A percentile compares a stretch with the other conserved stretches of the same genome.
These are phyloP conservation scores for Chaetoscypha palmicola DNA, from an alignment of 2,329 filamentous ascomycete species.

Conservation along the genomic window DNA sequence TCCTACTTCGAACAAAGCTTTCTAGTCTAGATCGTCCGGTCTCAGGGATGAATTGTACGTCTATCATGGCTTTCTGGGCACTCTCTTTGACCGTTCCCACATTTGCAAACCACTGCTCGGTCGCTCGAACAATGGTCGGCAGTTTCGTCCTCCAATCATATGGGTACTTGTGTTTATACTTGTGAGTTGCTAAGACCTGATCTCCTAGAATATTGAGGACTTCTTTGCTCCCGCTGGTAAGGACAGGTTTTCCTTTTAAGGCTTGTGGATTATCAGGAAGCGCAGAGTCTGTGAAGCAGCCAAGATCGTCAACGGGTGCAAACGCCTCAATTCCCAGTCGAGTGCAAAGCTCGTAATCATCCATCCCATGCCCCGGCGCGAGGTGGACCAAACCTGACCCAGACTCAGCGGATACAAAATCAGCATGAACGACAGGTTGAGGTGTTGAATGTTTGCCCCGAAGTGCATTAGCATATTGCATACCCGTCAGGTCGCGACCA, in stretches of 20 bases:
- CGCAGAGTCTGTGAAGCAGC: constrained; percentile 72
- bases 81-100: constrained; percentile 73
- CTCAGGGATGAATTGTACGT: constrained; percentile 73
- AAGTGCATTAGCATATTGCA: constrained; percentile 66
- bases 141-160: constrained; percentile 97
- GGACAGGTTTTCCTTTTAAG: constrained; percentile 66
- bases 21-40: constrained; percentile 67
- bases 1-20: constrained; percentile 80
- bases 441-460: constrained; percentile 47
- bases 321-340: constrained; percentile 63
- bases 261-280: constrained; percentile 61
- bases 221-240: constrained; percentile 59
- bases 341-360: constrained; percentile 82
- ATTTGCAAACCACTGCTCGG: constrained; percentile 96
- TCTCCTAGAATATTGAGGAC: constrained; percentile 63
- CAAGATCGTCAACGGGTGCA: constrained; percentile 77
- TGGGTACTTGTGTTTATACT: constrained; percentile 85
- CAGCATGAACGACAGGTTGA: constrained; percentile 72
- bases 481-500: constrained; percentile 58
- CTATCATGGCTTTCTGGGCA: constrained; percentile 61
- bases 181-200: constrained; percentile 61
- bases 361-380: constrained; percentile 91
- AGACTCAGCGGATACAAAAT: constrained; percentile 85
- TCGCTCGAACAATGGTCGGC: constrained; percentile 84
- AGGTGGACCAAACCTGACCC: constrained; percentile 93